Evolutionary conservation across 2,329 filamentous ascomycete species (phyloP).

Genomic region (Didymellaceae sp.): DNA sequence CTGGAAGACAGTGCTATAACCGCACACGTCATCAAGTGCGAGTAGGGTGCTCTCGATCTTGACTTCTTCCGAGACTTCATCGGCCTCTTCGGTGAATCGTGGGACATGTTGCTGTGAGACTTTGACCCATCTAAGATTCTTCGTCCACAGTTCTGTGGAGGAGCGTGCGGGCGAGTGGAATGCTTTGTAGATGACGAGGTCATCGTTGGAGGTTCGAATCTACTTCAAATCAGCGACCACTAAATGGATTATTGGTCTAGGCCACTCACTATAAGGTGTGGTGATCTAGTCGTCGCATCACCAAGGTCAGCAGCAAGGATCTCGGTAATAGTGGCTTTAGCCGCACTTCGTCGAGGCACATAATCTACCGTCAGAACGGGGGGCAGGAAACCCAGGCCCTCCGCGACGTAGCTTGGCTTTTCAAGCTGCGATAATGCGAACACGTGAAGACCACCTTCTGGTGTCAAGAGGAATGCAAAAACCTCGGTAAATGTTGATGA

Average conservation of each 20-base stretch:
- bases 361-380: conserved; percentile 76
- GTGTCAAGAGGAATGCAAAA: conserved; percentile 78
- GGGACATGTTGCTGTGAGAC: conserved; percentile 72
- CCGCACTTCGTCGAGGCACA: conserved; percentile 70
- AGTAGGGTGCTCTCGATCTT: conserved; percentile 59
- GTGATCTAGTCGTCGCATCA: conserved; percentile 70
- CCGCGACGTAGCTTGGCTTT: conserved; percentile 74
- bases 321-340: conserved; percentile 77
- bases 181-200: conserved; percentile 87
- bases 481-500: conserved; percentile 64
- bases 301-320: conserved; percentile 85
- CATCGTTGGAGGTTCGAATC: conserved; percentile 80
- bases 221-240: conserved; percentile 50
- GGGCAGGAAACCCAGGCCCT: conserved; percentile 79
- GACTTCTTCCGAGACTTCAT: conserved; percentile 57
- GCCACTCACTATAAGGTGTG: conserved; percentile 77
- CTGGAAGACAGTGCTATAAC: conserved; percentile 82
- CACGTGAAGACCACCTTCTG: conserved; percentile 76
- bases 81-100: conserved; percentile 58
- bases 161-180: conserved; percentile 60
- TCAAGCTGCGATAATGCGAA: conserved; percentile 77
- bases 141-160: conserved; percentile 55
- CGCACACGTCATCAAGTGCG: conserved; percentile 69
- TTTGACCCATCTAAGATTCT: conserved; percentile 77
- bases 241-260: background rate